Conservation (phyloP, 2,329 filamentous ascomycete species). For the Penicillium decumbens region DNA sequence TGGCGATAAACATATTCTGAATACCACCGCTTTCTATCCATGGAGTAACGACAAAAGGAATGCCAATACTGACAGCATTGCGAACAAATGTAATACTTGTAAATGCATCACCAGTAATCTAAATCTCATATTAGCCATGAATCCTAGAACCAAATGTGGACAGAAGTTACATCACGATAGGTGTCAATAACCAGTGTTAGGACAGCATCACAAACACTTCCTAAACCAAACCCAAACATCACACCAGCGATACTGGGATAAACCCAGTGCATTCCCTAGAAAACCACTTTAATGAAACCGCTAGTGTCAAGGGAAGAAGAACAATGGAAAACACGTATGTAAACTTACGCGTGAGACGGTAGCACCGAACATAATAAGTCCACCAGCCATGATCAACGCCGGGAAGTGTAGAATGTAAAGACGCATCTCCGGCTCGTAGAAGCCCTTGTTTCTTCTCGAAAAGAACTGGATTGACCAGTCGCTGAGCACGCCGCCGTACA, state of each 20-base stretch:
- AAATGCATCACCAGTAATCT: slow-evolving; percentile 28
- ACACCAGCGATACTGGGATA: slow-evolving; percentile 37
- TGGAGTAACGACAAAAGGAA: slow-evolving; percentile 29
- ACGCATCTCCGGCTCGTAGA: slow-evolving; percentile 50
- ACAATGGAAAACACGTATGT: neutral
- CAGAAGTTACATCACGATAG: slow-evolving; percentile 32
- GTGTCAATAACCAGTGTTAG: slow-evolving; percentile 24
- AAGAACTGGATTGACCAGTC: slow-evolving; percentile 42
- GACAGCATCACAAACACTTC: slow-evolving; percentile 34
- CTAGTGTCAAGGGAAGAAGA: too few relatives aligned
- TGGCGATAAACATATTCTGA: slow-evolving; percentile 27
- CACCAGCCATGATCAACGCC: slow-evolving; percentile 40
- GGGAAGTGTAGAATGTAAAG: slow-evolving; percentile 36
- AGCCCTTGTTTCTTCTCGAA: slow-evolving; percentile 44
- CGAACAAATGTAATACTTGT: slow-evolving; percentile 31
- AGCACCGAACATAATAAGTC: slow-evolving; percentile 42
- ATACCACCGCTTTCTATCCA: slow-evolving; percentile 26
- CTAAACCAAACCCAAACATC: slow-evolving; percentile 39
- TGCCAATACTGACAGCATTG: slow-evolving; percentile 30
- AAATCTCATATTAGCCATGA: neutral
- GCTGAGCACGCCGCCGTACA: slow-evolving; percentile 40
- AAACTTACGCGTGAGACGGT: slow-evolving; percentile 35
- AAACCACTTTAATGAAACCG: neutral
- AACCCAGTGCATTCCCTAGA: slow-evolving; percentile 45
- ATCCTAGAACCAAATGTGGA: neutral